Conservation (phyloP, 768 basidiomycete genomes). For the Boletus insuetus region DNA sequence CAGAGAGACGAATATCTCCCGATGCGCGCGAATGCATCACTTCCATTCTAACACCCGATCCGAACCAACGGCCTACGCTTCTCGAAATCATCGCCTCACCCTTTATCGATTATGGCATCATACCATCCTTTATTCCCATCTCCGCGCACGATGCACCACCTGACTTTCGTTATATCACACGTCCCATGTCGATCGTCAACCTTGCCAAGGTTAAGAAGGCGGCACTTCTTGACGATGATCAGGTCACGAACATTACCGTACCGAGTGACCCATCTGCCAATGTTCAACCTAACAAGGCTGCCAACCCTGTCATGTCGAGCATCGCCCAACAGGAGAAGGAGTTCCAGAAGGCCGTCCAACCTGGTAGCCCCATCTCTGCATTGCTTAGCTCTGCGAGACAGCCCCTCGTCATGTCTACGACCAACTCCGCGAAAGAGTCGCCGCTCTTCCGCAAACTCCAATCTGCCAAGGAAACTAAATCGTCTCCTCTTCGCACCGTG, state of each 20-base stretch:
- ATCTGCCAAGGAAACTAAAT: conserved; percentile 46
- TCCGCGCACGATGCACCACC: conserved; percentile 76
- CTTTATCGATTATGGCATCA: conserved; percentile 79
- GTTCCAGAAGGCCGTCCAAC: conserved; percentile 94
- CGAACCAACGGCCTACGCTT: conserved; percentile 76
- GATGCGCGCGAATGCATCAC: conserved; percentile 76
- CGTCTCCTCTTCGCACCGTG: conserved; percentile 51
- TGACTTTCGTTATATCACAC: conserved; percentile 68
- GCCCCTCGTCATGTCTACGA: conserved; percentile 73
- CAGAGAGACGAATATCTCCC: conserved; percentile 67
- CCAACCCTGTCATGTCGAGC: conserved; percentile 51
- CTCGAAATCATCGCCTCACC: conserved; percentile 80
- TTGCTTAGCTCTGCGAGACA: conserved; percentile 86
- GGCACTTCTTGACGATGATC: conserved; percentile 64
- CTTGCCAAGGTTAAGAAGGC: conserved; percentile 63
- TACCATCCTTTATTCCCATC: conserved; percentile 78
- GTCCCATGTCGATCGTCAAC: conserved; percentile 62
- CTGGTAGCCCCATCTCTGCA: conserved; percentile 91
- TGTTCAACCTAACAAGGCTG: conserved; percentile 16
- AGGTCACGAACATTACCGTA: conserved; percentile 41
- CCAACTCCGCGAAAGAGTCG: conserved; percentile 36
- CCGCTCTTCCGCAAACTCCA: conserved; percentile 52
- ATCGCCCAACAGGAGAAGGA: conserved; percentile 91
- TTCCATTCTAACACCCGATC: conserved; percentile 82
- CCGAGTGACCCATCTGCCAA: conserved; percentile 34